These are phyloP conservation scores for Fistulifera pelliculosa DNA, from an alignment of 108 stramenopile species.

Conservation along the genomic window DNA sequence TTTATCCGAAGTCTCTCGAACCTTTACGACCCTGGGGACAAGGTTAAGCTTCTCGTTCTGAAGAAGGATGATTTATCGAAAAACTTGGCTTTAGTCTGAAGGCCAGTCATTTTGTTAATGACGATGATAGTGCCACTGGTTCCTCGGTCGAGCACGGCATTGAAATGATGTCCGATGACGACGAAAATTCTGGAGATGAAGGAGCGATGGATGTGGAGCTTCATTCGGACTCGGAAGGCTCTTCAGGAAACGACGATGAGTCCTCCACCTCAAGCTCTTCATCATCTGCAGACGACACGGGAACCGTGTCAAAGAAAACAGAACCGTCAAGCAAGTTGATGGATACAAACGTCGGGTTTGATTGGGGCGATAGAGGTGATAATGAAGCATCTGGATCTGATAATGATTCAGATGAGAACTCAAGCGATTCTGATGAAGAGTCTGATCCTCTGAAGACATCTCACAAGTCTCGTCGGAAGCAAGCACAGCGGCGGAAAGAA, in stretches of 20 bases:
- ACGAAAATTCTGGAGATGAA: slow-evolving; percentile 34
- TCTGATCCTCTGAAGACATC: slow-evolving; percentile 34
- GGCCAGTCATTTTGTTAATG: slow-evolving; percentile 85
- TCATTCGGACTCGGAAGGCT: slow-evolving; percentile 26
- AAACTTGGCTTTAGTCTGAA: slow-evolving; percentile 80
- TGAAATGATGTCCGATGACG: slow-evolving; percentile 4
- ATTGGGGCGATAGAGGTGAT: slow-evolving; percentile 36
- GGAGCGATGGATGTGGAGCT: slow-evolving; percentile 23
- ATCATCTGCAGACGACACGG: slow-evolving; percentile 27
- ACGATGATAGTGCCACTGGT: slow-evolving; percentile 32
- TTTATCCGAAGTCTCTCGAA: slow-evolving; percentile 62
- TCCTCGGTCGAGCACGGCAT: no score
- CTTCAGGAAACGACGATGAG: slow-evolving; percentile 16
- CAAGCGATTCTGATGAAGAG: slow-evolving; percentile 42
- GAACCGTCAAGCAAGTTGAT: slow-evolving; percentile 20
- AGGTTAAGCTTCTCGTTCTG: slow-evolving; percentile 87
- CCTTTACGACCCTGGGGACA: slow-evolving; percentile 87
- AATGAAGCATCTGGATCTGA: no score
- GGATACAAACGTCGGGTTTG: slow-evolving; percentile 80
- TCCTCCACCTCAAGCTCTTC: slow-evolving; percentile 6
- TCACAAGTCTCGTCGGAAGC: slow-evolving; percentile 71
- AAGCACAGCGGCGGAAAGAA: slow-evolving; percentile 56
- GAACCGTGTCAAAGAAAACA: slow-evolving; percentile 26
- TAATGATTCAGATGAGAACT: slow-evolving; percentile 31
- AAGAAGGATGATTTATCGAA: slow-evolving; percentile 64